Base-by-base conservation (phyloP, 1,284 basidiomycete genomes). In the Pseudozyma pruni region DNA sequence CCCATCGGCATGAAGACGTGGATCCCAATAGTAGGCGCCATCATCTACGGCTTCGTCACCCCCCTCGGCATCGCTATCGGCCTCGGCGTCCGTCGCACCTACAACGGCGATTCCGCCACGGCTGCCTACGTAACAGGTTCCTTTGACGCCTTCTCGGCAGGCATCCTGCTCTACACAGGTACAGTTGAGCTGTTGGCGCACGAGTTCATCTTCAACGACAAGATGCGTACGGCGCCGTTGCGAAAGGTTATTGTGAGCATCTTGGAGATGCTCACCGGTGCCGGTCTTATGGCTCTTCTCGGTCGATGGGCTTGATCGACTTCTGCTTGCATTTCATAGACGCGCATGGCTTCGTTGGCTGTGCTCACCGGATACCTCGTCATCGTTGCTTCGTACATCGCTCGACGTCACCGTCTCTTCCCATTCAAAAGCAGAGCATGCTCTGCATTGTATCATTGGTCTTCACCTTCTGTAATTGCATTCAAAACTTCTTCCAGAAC, bases 251-350 rank as follows among this genome's bases (percentile, higher is more conserved):
- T 70, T 23, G 25, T 81, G 49, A 75, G 70, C 64, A 58, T 84
- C 8, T 29, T 60, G 31, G 80, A 81, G 55, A 81, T 84, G 45
- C 63, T 83, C 22, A 50, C 81, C 14, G 85, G 85, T 14, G 83
- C 83, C 1, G 84, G 81, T 16, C 35, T 85, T 39, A 85, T 85
- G 85, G 83, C 84, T 6, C 70, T 85, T 8, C 75, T 85, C 16
- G 84, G 82, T 22, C 60, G 70, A 44, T 83, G 82, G 81, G 81
- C 81, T 0, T 83, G 37, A 55, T 23, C n/a, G 20, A 13, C 17
- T 31, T 25, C 4, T 23, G 27, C 16, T 25, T 29, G n/a, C 32
- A 25, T 27, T 20, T 14, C 3, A 35, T 22, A 20, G 37, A 13
- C 47, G 17, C 25, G 25, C 41, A 43, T n/a, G 19, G 9, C 3